Conservation (phyloP, 352 stramenopile species). For the Phytopythium litorale region DNA sequence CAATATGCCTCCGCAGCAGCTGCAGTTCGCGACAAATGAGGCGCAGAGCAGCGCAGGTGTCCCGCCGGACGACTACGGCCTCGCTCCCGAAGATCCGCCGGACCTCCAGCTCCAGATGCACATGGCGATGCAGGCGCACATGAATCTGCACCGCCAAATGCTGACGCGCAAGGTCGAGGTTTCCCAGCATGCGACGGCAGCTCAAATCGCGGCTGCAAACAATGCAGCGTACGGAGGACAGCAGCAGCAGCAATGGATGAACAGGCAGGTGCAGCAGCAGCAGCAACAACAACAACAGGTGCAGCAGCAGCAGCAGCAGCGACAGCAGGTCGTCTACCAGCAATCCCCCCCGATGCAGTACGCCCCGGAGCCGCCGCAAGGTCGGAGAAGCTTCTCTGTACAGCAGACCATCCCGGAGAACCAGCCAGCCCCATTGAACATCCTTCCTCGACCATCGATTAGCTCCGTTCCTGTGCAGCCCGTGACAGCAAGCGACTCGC, state of each 20-base stretch:
- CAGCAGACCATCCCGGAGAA: background rate
- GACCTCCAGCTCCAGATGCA: slow-evolving; percentile 85
- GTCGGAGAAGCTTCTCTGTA: background rate
- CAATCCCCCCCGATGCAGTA: background rate
- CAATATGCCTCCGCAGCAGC: slow-evolving; percentile 17
- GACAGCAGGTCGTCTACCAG: slow-evolving; percentile 12
- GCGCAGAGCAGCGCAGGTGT: slow-evolving; percentile 16
- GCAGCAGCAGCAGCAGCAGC: slow-evolving; percentile 22
- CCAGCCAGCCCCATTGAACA: background rate
- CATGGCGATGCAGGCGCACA: slow-evolving; percentile 84
- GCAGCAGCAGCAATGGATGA: slow-evolving; percentile 10
- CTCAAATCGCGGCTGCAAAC: slow-evolving; percentile 17
- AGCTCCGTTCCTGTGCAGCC: background rate
- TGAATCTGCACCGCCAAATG: slow-evolving; percentile 88
- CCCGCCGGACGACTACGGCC: slow-evolving; percentile 39
- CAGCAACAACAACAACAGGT: slow-evolving; percentile 17
- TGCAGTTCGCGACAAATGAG: slow-evolving; percentile 25
- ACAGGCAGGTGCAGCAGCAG: slow-evolving; percentile 17
- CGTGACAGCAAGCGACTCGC: background rate
- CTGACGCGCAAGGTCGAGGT: slow-evolving; percentile 83
- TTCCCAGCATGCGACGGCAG: slow-evolving; percentile 38
- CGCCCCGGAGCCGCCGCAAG: background rate
- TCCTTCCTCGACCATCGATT: slow-evolving; percentile 6
- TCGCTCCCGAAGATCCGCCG: slow-evolving; percentile 43
- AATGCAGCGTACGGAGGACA: slow-evolving; percentile 2